These are phyloP conservation scores for Penicillium cataractarum DNA, from an alignment of 495 filamentous ascomycete genomes.

Conservation along the genomic window DNA sequence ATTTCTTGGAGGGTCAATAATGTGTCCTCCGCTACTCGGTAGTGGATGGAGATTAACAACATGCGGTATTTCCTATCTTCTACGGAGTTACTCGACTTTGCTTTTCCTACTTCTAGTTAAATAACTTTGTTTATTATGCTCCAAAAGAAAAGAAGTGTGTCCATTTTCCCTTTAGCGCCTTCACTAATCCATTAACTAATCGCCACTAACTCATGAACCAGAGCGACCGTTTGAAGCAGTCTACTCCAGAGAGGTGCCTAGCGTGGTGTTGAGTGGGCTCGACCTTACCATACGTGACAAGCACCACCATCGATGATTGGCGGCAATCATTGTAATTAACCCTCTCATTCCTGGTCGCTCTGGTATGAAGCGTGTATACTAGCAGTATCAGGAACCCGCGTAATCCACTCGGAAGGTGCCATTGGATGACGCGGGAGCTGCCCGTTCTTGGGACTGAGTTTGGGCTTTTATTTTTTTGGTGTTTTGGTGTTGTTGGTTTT, in stretches of 20 bases:
- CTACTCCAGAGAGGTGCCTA: not conserved
- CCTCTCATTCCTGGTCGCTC: not conserved
- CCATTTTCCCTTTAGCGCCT: slow-evolving; percentile 2
- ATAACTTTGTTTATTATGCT: not conserved
- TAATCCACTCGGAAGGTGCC: slow-evolving; percentile 11
- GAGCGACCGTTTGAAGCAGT: slow-evolving; percentile 3
- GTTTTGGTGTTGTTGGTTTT: not conserved
- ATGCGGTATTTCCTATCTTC: not conserved
- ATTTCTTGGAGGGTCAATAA: not conserved
- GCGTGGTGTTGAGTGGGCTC: not conserved
- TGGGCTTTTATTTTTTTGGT: slow-evolving; percentile 14
- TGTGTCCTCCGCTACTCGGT: not conserved
- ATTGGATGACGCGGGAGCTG: slow-evolving; percentile 25
- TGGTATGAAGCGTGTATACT: slow-evolving; percentile 4
- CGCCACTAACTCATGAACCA: slow-evolving; percentile 3
- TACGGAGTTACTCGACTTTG: not conserved
- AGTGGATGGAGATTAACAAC: not conserved
- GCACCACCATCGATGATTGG: not conserved
- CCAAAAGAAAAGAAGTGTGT: not conserved
- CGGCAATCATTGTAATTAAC: not conserved
- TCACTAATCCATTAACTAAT: slow-evolving; percentile 1
- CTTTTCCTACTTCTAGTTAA: not conserved
- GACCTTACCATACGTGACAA: not conserved
- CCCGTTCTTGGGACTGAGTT: slow-evolving; percentile 14
- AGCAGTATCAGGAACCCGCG: slow-evolving; percentile 22